Conservation (phyloP, 1,284 basidiomycete species). For the Rugosomyces carneus region DNA sequence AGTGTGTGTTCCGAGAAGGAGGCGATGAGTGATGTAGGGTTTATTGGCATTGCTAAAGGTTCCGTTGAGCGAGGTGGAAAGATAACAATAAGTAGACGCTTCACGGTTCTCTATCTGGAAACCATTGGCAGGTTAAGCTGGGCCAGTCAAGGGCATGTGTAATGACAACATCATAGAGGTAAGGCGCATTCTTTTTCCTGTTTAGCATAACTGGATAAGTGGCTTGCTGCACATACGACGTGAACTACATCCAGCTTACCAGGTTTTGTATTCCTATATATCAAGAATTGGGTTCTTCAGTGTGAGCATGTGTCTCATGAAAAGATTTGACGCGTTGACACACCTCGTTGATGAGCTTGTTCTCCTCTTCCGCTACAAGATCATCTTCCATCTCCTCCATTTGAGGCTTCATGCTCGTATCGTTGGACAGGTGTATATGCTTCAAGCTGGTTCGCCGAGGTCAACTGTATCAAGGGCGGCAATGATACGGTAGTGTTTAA, state of each 20-base stretch:
- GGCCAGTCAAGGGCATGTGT: constrained; percentile 99
- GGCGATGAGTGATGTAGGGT: constrained; percentile 87
- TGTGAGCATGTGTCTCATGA: not conserved
- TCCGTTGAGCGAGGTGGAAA: constrained; percentile 4
- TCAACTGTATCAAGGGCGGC: too few species aligned
- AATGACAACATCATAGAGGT: constrained; percentile 95
- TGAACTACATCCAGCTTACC: constrained; percentile 36
- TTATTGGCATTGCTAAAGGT: constrained; percentile 62
- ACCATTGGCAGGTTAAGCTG: constrained; percentile 97
- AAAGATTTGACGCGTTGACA: constrained; percentile 21
- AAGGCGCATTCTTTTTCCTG: constrained; percentile 97
- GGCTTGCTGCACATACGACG: constrained; percentile 7
- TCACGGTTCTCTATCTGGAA: constrained; percentile 92
- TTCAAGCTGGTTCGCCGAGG: too few species aligned
- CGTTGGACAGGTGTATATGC: not conserved
- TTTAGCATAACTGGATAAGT: constrained; percentile 5
- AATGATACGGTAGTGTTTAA: too few species aligned
- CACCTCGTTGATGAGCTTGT: constrained; percentile 91
- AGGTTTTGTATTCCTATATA: constrained; percentile 76
- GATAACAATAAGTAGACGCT: constrained; percentile 24
- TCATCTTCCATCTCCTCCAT: constrained; percentile 78
- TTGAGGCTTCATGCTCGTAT: constrained; percentile 51
- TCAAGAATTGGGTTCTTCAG: not conserved
- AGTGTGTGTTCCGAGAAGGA: constrained; percentile 96
- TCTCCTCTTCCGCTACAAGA: constrained; percentile 78